Evolutionary conservation across 2,329 filamentous ascomycete genomes (phyloP).

Genomic region (Apiospora malaysiana): DNA sequence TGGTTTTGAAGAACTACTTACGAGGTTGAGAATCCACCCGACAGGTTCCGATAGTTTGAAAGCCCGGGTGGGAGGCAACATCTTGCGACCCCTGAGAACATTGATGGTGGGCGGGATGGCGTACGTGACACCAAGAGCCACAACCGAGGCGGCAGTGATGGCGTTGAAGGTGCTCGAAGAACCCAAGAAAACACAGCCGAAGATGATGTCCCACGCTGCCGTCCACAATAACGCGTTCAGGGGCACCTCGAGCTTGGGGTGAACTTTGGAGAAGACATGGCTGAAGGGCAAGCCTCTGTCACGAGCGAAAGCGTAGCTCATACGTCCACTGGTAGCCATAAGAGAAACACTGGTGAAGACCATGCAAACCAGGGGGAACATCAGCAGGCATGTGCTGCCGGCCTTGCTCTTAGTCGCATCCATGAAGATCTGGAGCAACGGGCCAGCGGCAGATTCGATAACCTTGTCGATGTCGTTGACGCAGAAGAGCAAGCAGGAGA

Average conservation of each 20-base stretch:
- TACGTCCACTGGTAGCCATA: conserved; percentile 70
- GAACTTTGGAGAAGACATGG: conserved; percentile 64
- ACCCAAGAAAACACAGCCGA: conserved; percentile 73
- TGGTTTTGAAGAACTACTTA: conserved; percentile 35
- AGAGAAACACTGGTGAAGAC: conserved; percentile 68
- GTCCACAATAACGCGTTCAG: conserved; percentile 70
- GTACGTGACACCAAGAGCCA: conserved; percentile 74
- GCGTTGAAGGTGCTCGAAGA: conserved; percentile 73
- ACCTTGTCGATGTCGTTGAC: conserved; percentile 62
- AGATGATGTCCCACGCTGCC: conserved; percentile 65
- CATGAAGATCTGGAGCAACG: conserved; percentile 66
- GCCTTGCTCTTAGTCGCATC: conserved; percentile 66
- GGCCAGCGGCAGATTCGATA: conserved; percentile 60
- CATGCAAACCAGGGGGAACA: conserved; percentile 69
- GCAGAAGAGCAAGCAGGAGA: conserved; percentile 68
- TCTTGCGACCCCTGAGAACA: conserved; percentile 67
- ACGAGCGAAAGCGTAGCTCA: conserved; percentile 71
- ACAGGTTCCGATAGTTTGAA: conserved; percentile 61
- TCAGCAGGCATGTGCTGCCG: conserved; percentile 68
- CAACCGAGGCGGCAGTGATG: conserved; percentile 73
- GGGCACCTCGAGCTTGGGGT: conserved; percentile 66
- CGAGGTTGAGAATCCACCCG: conserved; percentile 65
- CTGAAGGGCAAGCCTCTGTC: conserved; percentile 52
- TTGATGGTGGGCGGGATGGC: conserved; percentile 77
- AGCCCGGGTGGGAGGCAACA: conserved; percentile 63